Evolutionary conservation across 2,329 filamentous ascomycete genomes (phyloP).

Genomic region (Moelleriella libera): DNA sequence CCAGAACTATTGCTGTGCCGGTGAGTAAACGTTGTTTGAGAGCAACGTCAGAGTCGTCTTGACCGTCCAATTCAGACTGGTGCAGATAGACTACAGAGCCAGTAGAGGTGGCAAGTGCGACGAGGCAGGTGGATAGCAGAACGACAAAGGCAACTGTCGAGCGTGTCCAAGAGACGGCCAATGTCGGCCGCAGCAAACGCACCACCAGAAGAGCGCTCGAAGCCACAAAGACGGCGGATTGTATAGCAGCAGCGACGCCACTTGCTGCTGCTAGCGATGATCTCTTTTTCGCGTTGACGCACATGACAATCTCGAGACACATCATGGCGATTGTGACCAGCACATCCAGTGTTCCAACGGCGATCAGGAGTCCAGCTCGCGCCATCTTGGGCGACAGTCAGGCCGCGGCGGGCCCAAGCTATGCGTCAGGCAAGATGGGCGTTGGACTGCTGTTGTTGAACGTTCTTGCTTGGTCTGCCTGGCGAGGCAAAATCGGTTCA

Average conservation of each 20-base stretch:
- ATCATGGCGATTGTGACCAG: constrained; percentile 7
- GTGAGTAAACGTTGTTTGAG: constrained; percentile 21
- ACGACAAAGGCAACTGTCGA: constrained; percentile 12
- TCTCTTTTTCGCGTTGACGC: constrained; percentile 2
- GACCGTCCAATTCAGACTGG: constrained; percentile 9
- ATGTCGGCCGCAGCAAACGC: constrained; percentile 8
- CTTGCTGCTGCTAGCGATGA: constrained; percentile 7
- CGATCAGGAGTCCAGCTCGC: constrained; percentile 3
- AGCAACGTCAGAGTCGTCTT: constrained; percentile 1
- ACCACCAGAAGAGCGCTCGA: constrained; percentile 20
- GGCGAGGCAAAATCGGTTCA: too few species aligned
- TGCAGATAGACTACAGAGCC: constrained; percentile 25
- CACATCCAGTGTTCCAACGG: constrained; percentile 7
- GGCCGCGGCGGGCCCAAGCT: neutral
- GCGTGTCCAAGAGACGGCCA: constrained; percentile 10
- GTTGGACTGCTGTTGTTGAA: too few species aligned
- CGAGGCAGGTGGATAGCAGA: constrained; percentile 23
- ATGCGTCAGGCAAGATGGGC: too few species aligned
- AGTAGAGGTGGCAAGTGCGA: constrained; percentile 30
- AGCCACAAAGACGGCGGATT: constrained; percentile 13
- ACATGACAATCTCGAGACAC: constrained; percentile 8
- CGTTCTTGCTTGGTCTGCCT: too few species aligned
- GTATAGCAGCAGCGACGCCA: constrained; percentile 13
- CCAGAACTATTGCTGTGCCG: constrained; percentile 29
- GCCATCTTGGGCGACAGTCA: constrained; percentile 4